phyloP scores from a whole-genome alignment of 179 eudicot genomes.

The Vitellaria paradoxa region DNA sequence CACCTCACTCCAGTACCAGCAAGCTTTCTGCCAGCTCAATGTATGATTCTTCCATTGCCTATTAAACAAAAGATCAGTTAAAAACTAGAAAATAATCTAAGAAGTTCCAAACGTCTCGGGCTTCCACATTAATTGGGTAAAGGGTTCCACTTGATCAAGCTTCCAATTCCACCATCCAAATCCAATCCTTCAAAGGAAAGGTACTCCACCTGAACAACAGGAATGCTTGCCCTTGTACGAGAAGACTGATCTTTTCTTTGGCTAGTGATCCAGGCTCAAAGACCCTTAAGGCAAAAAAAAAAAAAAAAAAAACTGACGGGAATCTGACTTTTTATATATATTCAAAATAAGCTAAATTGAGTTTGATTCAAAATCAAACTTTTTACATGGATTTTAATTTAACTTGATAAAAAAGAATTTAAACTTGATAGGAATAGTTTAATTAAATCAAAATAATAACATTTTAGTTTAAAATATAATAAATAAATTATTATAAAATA shows the following conservation, averaged over 20 bases:
- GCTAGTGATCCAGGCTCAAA: slow-evolving; percentile 90
- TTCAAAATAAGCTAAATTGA: too few relatives aligned
- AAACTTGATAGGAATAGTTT: too few relatives aligned
- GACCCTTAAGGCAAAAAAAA: slow-evolving; percentile 73
- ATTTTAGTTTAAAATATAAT: too few relatives aligned
- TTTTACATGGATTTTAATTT: too few relatives aligned
- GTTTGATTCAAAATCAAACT: too few relatives aligned
- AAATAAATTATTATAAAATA: too few relatives aligned
- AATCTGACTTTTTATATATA: too few relatives aligned
- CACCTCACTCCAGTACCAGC: slow-evolving; percentile 68
- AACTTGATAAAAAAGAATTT: too few relatives aligned
- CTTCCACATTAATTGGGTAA: slow-evolving; percentile 72
- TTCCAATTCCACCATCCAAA: slow-evolving; percentile 71
- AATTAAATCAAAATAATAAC: too few relatives aligned
- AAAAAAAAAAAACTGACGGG: too few relatives aligned
- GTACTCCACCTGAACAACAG: slow-evolving; percentile 84
- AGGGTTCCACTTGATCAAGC: slow-evolving; percentile 93
- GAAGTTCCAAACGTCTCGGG: slow-evolving; percentile 72
- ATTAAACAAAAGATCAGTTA: too few relatives aligned
- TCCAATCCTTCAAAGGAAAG: slow-evolving; percentile 76
- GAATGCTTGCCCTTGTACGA: slow-evolving; percentile 75
- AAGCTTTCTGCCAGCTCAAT: slow-evolving; percentile 66
- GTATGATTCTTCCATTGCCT: slow-evolving; percentile 81
- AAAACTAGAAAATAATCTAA: too few relatives aligned
- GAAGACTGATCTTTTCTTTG: slow-evolving; percentile 94